Conservation (phyloP, 306 rosid genomes). For the Pueraria montana region DNA sequence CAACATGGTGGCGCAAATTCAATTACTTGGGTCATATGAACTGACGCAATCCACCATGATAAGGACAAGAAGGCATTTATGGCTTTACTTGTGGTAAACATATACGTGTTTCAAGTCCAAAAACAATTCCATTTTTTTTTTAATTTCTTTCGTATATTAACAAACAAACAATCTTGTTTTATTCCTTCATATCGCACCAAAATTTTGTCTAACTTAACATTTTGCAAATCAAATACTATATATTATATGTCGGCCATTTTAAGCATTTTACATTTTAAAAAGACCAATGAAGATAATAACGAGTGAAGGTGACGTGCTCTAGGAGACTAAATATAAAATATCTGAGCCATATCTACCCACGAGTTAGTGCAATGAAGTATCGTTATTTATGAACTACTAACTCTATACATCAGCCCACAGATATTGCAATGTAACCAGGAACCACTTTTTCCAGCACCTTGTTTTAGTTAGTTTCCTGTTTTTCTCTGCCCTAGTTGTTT, state of each 20-base stretch:
- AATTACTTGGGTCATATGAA: too few species aligned
- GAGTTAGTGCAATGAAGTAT: conserved; percentile 46
- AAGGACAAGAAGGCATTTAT: neutral
- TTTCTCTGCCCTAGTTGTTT: conserved; percentile 29
- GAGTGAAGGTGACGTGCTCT: conserved; percentile 6
- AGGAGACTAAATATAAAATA: conserved; percentile 21
- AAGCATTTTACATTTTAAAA: neutral
- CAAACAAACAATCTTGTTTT: conserved; percentile 10
- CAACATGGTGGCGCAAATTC: too few species aligned
- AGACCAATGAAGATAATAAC: too few species aligned
- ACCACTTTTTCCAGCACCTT: conserved; percentile 49
- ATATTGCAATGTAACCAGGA: conserved; percentile 48
- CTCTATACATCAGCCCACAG: conserved; percentile 50
- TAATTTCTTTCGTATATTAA: neutral
- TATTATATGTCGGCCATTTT: neutral
- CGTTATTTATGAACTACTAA: conserved; percentile 30
- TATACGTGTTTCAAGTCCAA: neutral
- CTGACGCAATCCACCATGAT: too few species aligned
- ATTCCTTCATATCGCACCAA: conserved; percentile 41
- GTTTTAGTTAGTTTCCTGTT: conserved; percentile 53
- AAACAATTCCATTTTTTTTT: too few species aligned
- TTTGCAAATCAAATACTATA: conserved; percentile 15
- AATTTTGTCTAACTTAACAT: neutral
- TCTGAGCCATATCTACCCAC: conserved; percentile 40
- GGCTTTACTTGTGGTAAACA: conserved; percentile 32